Evolutionary conservation across 164 flowering plant species (phyloP), one percentile per base, ranked within the genome.

Genomic region (Magnolia sinica): DNA sequence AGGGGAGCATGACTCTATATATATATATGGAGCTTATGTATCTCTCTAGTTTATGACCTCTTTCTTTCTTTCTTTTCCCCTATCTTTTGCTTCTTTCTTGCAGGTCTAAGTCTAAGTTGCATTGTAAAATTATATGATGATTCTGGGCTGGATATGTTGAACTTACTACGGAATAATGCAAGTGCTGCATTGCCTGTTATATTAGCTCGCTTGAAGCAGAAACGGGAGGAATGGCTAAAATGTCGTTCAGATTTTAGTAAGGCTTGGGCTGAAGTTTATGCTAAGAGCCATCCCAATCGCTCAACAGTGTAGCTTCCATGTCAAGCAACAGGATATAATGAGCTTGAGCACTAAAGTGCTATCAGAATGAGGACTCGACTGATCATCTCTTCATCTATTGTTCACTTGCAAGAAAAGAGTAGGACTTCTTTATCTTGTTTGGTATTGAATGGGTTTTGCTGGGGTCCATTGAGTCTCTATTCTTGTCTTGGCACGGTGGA

Each of bases 271-370:
- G 98, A 92, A 55, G 88, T 92, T 68, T 92, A 91, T 83, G 74
- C 95, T 8, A 91, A 92, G 83, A 94, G 92, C 83, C 88, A 96
- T 76, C 94, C 91, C 83, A 94, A 94, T 94, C 98, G 18, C 95
- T 94, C 74, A 98, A 96, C 80, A 97, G 92, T 92, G 97, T 19
- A 94, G 99, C 83, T 94, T 96, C 86, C 92, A 96, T 82, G 94
- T 96, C 82, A 94, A 96, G 90, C 99, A 96, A 83, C 99, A 96
- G 78, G 99, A 96, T 76, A 81, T 94, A 64, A 96, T 92, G 89
- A 94, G 91, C 85, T 87, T 91, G 87, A 90, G 97, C 82, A 82
- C 93, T 50, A 96, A 94, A 92, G 93, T 37, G 45, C 45, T 37
- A 27, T 27, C 7, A 37, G 45, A 37, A 37, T 37, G 45, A 3